Percentiles rank a stretch among this genome's conserved stretches.
Conservation (phyloP, 192 early-diverging fungal genomes). For the Umbelopsis sp. region DNA sequence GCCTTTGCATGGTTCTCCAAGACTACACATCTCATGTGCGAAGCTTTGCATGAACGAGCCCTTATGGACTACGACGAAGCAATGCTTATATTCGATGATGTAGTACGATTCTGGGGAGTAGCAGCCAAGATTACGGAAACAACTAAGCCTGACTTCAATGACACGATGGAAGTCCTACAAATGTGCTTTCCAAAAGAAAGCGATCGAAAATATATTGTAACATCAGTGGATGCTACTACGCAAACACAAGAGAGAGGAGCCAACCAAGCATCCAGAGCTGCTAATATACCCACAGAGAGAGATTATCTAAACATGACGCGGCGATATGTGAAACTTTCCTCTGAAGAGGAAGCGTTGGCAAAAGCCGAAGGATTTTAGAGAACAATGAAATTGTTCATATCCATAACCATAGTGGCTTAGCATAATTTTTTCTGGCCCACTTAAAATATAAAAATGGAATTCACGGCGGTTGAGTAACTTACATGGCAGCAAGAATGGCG, state of each 20-base stretch:
- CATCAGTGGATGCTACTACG: neutral
- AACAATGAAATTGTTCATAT: neutral
- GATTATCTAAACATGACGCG: slow-evolving; percentile 6
- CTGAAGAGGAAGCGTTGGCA: neutral
- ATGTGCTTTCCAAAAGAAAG: slow-evolving; percentile 1
- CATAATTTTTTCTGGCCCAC: neutral
- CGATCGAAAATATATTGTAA: slow-evolving; percentile 1
- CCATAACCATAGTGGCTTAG: slow-evolving; percentile 1
- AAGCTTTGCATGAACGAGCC: neutral
- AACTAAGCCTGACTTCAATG: neutral
- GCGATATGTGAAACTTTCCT: neutral
- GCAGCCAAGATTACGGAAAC: neutral
- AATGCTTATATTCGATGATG: neutral
- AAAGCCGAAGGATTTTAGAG: neutral
- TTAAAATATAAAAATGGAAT: slow-evolving; percentile 4
- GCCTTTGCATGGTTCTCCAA: slow-evolving; percentile 7
- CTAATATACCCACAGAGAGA: neutral
- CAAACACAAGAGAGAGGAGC: neutral
- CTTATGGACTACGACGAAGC: slow-evolving; percentile 10
- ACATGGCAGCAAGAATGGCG: slow-evolving; percentile 13
- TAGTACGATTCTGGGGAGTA: neutral
- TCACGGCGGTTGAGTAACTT: neutral
- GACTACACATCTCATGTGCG: slow-evolving; percentile 7
- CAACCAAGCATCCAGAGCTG: neutral
- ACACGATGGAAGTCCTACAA: neutral